Evolutionary conservation across 2,329 filamentous ascomycete genomes (phyloP), one percentile per base, ranked within the genome.

Genomic region (Fusarium anguioides): DNA sequence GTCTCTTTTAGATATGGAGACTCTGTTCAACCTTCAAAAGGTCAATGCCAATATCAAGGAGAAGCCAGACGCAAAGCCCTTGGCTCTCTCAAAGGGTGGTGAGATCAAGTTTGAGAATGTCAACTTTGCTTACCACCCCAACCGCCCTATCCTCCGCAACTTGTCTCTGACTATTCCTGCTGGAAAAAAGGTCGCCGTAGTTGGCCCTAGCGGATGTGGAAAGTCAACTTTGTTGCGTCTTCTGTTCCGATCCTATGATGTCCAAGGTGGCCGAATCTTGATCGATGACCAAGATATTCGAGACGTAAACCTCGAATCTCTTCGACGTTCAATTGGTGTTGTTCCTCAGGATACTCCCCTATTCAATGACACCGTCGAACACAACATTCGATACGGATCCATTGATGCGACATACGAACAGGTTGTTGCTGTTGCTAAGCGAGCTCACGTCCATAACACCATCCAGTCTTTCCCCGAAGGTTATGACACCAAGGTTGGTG

Each of bases 1-100:
- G 81, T 97, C 93, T 21, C 84, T 99, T 41, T 84, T 99, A 31
- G 96, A 99, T 77, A 99, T 99, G 96, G 96, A 98, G 80, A 98
- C 96, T 0, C 86, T 99, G 8, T 99, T 99, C 84, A 97, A 93
- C 77, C 84, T 99, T 29, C 96, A 99, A 79, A 98, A 97, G 77
- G 95, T 98, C 75, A 97, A 98, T 70, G 90, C 97, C 14, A 88
- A 87, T 35, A 91, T 99, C 75, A 89, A 88, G 72, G 94, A 99
- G 72, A 84, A 87, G 52, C 86, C 90, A 3, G 82, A 91, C 72
- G 93, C 95, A 1, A 89, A 90, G 74, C 84, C 91, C 0, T 84
- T 99, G 2, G 80, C 86, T 10, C 84, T 99, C 15, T 84, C 84
- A 40, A 88, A 86, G 66, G 94, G 94, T 17, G 96, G 96, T 47